phyloP scores from a whole-genome alignment of 139 green algal species.

The Chlamydomonas schloesseri region DNA sequence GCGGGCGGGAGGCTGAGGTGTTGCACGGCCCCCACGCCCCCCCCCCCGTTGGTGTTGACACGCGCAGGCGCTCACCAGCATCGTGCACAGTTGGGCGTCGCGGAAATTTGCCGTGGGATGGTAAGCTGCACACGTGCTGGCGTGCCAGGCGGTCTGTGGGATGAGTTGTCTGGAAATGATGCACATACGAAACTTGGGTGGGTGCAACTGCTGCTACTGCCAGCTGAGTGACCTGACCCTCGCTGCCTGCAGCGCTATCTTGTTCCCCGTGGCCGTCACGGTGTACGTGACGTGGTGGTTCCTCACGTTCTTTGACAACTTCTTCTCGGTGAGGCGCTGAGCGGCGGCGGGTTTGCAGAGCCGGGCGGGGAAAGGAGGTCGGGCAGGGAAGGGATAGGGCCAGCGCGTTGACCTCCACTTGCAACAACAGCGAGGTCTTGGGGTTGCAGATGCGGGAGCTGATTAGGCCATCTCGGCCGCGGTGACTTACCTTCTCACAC shows the following conservation, averaged over 20 bases:
- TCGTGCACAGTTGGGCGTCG: conserved; percentile 38
- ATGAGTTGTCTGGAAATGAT: no score
- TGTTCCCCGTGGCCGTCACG: conserved; percentile 93
- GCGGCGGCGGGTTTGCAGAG: background rate
- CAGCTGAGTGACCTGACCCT: background rate
- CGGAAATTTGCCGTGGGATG: conserved; percentile 62
- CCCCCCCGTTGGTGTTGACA: background rate
- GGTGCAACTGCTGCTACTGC: no score
- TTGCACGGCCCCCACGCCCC: no score
- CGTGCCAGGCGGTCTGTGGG: no score
- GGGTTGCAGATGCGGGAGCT: no score
- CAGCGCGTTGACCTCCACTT: background rate
- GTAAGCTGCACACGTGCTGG: background rate
- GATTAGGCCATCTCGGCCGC: no score
- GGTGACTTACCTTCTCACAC: no score
- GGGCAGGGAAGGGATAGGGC: background rate
- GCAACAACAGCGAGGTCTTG: no score
- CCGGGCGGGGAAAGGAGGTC: no score
- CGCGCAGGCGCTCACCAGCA: conserved; percentile 10
- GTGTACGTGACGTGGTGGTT: conserved; percentile 90
- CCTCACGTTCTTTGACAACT: conserved; percentile 93
- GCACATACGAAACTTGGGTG: no score
- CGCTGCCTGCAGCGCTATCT: conserved; percentile 75
- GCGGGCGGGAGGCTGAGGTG: no score
- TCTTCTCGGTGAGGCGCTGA: conserved; percentile 80